Conservation (phyloP, 345 rosid species). For the Brassica juncea region DNA sequence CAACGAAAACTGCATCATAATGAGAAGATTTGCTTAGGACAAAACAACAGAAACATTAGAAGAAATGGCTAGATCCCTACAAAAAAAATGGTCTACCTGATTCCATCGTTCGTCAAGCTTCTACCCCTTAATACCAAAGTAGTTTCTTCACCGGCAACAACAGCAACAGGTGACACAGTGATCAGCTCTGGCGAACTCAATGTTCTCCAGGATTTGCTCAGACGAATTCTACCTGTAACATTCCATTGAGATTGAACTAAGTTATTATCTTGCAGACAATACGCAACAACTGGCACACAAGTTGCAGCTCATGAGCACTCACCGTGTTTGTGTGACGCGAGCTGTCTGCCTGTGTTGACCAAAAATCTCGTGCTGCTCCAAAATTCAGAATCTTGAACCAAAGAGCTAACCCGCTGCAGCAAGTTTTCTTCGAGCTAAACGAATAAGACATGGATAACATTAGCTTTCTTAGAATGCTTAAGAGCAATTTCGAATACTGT, state of each 20-base stretch:
- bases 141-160: constrained; percentile 68
- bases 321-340: constrained; percentile 74
- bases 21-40: not conserved
- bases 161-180: constrained; percentile 69
- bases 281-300: not conserved
- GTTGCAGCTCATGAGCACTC: constrained; percentile 25
- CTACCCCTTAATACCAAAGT: constrained; percentile 68
- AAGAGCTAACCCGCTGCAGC: constrained; percentile 44
- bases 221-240: constrained; percentile 60
- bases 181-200: constrained; percentile 76
- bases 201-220: constrained; percentile 71
- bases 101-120: constrained; percentile 61
- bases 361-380: constrained; percentile 84
- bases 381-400: constrained; percentile 65
- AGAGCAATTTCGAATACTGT: constrained; percentile 10
- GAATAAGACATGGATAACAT: not conserved
- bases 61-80: not conserved
- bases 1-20: constrained; percentile 63
- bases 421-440: constrained; percentile 71
- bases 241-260: constrained; percentile 4
- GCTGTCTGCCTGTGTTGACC: constrained; percentile 59
- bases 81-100: constrained; percentile 43
- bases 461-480: constrained; percentile 32
- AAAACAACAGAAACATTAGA: not conserved
- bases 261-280: not conserved